Evolutionary conservation across 257 asterid species (phyloP), one percentile per base, ranked within the genome.

Genomic region (Solanum medicagineum): DNA sequence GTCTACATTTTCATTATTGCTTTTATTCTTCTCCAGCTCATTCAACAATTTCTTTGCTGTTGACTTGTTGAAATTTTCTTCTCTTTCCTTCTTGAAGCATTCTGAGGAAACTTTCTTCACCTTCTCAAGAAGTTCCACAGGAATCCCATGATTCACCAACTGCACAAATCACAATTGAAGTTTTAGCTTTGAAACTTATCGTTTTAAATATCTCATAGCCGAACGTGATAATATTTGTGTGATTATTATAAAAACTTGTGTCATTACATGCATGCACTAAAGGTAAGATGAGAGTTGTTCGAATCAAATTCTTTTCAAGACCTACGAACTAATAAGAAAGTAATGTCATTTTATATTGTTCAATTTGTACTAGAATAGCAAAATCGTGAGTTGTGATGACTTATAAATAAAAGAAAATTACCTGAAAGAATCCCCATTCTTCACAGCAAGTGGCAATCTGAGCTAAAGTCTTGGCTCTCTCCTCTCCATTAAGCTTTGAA

Each of bases 341-440:
- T 57, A 40, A 0, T 19, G 9, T 36, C 4, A n/a, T 5, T 19
- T 57, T 3, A 3, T 11, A 57, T 22, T 0, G 12, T 19, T 9
- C 3, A 8, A 8, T 51, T 10, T 51, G 16, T 51, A 1, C 6
- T 15, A 51, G 4, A 2, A 7, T 53, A 53, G 4, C 56, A 11
- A 51, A 15, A 2, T 32, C 36, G 36, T 32, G 4, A 32, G 36
- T 51, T 7, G 2, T 53, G 57, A 53, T 8, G 57, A 53, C 57
- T 53, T 32, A 32, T 32, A 51, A 73, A 10, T 9, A 24, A 84
- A 32, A 55, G 29, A 45, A 22, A 71, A 29, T 62, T 29, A 45
- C 98, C 98, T 94, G 97, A 84, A 95, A 95, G 87, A 95, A 95
- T 51, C 98, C 98, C 98, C 98, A 95, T 81, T 95, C 95, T 90